Base-by-base conservation (phyloP, 768 basidiomycete species). In the Tephrocybe sp. region DNA sequence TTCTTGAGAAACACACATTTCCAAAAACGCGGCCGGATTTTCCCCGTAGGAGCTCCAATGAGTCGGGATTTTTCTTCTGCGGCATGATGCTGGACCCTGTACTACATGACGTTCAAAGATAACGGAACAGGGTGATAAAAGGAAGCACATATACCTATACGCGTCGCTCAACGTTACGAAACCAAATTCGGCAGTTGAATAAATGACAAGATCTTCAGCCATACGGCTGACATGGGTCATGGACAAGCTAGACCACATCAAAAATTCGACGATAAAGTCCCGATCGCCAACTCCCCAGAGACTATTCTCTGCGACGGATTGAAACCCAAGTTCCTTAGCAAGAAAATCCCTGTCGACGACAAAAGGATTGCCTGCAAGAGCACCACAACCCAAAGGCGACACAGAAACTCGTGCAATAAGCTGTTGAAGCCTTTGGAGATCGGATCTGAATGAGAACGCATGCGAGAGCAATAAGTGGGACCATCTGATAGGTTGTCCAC, bases 51-150 rank as follows among this genome's bases (percentile, higher is more conserved):
- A 99, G 77, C 68, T 99, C 97, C 47, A 97, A 74, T 9, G 96
- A 98, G 66, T 98, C 97, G 0, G 95, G 92, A 63, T 98, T 98
- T 73, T 98, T 99, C 75, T 99, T 98, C 65, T 98, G 97, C 5
- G 97, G 97, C 97, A 99, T 99, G 65, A 99, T 98, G 58, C 95
- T 98, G 32, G 95, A 98, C 6, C 97, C 97, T 36, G 97, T 99
- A 64, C 94, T 98, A 56, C 9, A 41, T 56, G 19, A 32, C 24
- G 12, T 16, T 45, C 24, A 22, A 35, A 12, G 30, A 35, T 26
- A 15, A 7, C 19, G 35, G 44, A 19, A 26, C 21, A 42, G 41
- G 19, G 19, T 34, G 36, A 32, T 8, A 13, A 21, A 15, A 24
- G 39, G 9, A 19, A 16, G 6, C 4, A 49, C 25, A 3, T 77